Evolutionary conservation across 1,284 basidiomycete genomes (phyloP).

Genomic region (Irpex sp.): DNA sequence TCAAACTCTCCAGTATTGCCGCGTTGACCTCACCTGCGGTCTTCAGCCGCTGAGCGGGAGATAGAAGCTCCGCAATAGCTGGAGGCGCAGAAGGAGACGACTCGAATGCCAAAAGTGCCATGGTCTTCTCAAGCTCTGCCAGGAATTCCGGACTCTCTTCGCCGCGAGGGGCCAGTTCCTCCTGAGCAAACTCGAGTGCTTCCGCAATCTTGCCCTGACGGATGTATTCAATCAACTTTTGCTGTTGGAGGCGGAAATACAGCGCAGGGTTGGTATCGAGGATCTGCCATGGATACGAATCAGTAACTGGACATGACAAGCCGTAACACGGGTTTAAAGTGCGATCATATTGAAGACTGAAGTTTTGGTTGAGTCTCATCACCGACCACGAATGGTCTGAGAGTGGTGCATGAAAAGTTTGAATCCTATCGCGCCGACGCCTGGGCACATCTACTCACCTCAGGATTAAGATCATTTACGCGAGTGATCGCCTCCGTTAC

Average conservation of each 20-base stretch:
- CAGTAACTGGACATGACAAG: constrained; percentile 13
- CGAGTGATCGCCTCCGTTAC: constrained; percentile 92
- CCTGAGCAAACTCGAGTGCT: constrained; percentile 88
- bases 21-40: constrained; percentile 95
- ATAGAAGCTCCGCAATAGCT: constrained; percentile 76
- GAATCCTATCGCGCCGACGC: constrained; percentile 62
- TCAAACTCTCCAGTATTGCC: constrained; percentile 88
- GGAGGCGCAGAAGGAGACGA: constrained; percentile 58
- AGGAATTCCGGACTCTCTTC: constrained; percentile 95
- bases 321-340: constrained; percentile 12
- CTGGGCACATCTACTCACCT: constrained; percentile 60
- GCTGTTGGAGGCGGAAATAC: constrained; percentile 92
- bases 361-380: constrained; percentile 78
- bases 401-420: constrained; percentile 98
- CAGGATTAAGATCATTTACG: constrained; percentile 94
- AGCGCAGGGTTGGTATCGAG: constrained; percentile 89
- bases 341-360: constrained; percentile 90
- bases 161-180: constrained; percentile 90
- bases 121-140: constrained; percentile 88
- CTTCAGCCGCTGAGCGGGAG: constrained; percentile 84
- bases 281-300: constrained; percentile 56
- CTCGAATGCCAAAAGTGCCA: constrained; percentile 94
- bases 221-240: constrained; percentile 93
- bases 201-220: constrained; percentile 76
- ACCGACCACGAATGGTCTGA: constrained; percentile 70